Base-by-base conservation (phyloP, 768 basidiomycete species). In the Trametes cinnabarina region DNA sequence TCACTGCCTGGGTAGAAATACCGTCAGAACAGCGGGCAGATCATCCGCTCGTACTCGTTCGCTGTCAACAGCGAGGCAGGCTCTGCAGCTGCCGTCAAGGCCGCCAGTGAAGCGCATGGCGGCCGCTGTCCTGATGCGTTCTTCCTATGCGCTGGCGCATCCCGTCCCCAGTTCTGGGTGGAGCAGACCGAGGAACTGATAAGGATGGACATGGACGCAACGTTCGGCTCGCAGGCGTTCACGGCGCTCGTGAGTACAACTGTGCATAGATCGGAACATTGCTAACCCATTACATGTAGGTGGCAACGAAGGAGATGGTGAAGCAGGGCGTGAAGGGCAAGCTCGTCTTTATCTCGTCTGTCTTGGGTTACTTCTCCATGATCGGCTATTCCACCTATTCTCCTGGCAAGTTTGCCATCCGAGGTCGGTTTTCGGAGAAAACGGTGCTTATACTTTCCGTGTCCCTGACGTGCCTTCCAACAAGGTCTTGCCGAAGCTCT, bases 401-500 rank as follows among this genome's bases (percentile, higher is more conserved):
- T 0, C 91, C 93, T 0, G 87, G 84, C 10, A 96, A 96, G 68
- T 88, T 90, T 64, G 94, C 94, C 8, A 69, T 96, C 6, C 75
- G 92, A 73, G 93, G 93, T 92, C 62, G 41, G 73, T 60, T 17
- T 20, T 26, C 26, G 11, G 42, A 34, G 34, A 14, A 17, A 3
- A 7, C 20, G 3, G 22, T 15, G 40, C 11, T 8, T 11, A 20
- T 3, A 25, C 15, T 40, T 30, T 14, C 12, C 9, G 39, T 34
- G 5, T 11, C n/a, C 22, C 10, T 20, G 17, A 10, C 30, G 20
- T 39, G 39, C 23, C 20, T 11, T 34, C 15, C 10, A 8, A n/a
- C n/a, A 66, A 94, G 92, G 88, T 14, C 82, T 97, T 0, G 91
- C 90, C 14, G 94, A 97, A 57, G 80, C 87, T 0, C 78, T 97